These are phyloP conservation scores for Kazachstania sp. DNA, from an alignment of 1,139 yeast genomes.

Conservation along the genomic window DNA sequence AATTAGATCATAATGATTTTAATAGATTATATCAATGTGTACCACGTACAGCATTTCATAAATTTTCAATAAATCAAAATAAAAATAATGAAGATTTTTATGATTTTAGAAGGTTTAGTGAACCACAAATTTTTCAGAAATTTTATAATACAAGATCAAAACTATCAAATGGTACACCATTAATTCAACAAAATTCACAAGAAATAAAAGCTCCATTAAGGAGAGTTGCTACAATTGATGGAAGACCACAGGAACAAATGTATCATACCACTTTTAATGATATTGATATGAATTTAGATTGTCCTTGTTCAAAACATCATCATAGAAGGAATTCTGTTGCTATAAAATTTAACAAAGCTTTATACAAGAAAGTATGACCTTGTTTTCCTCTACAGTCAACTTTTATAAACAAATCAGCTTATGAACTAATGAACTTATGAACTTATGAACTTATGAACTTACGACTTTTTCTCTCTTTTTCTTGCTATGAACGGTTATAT, in stretches of 20 bases:
- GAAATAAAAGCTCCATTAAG: neutral
- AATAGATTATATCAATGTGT: conserved; percentile 7
- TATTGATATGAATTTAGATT: neutral
- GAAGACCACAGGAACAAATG: neutral
- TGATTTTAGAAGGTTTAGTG: conserved; percentile 9
- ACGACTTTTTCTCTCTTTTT: too few relatives aligned
- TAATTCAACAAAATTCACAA: neutral
- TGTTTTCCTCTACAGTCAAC: neutral
- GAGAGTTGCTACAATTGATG: neutral
- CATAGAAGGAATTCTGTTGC: conserved; percentile 31
- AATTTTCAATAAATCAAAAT: neutral
- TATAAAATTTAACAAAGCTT: conserved; percentile 25
- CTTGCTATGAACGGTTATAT: too few relatives aligned
- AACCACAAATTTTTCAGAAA: conserved; percentile 1
- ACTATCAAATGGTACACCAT: too few relatives aligned
- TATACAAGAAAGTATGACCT: conserved; percentile 8
- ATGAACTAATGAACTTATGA: too few relatives aligned
- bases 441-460: too few relatives aligned
- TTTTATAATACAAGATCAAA: neutral
- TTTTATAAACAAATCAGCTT: too few relatives aligned
- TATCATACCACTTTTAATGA: neutral
- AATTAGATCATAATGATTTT: neutral
- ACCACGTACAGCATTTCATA: neutral
- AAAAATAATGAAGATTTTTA: neutral
- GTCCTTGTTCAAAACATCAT: conserved; percentile 27